A percentile compares a stretch with the other conserved stretches of the same genome.
These are phyloP conservation scores for Neurospora intermedia DNA, from an alignment of 495 filamentous ascomycete genomes.

Conservation along the genomic window DNA sequence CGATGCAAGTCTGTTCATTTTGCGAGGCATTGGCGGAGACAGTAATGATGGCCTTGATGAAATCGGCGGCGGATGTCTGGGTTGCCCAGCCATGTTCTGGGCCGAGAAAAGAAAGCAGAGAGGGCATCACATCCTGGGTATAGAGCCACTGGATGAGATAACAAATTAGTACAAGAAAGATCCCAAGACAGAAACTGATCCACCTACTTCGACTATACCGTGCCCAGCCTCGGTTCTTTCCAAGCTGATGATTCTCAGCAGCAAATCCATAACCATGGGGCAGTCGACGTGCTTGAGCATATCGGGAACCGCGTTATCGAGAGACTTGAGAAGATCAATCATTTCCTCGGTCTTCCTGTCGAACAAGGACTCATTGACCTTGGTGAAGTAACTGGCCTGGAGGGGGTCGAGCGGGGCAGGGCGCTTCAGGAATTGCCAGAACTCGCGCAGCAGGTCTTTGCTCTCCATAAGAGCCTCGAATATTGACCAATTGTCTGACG, in stretches of 20 bases:
- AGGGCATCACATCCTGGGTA: slow-evolving; percentile 79
- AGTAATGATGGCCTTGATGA: slow-evolving; percentile 97
- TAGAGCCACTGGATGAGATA: slow-evolving; percentile 67
- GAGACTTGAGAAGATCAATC: slow-evolving; percentile 73
- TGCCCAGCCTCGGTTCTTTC: slow-evolving; percentile 87
- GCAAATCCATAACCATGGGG: slow-evolving; percentile 96
- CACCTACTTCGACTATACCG: slow-evolving; percentile 83
- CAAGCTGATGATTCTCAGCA: slow-evolving; percentile 94
- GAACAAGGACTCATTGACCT: slow-evolving; percentile 91
- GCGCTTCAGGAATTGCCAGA: slow-evolving; percentile 83
- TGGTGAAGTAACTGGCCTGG: slow-evolving; percentile 96
- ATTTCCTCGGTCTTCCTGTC: slow-evolving; percentile 98
- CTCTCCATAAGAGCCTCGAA: slow-evolving; percentile 85
- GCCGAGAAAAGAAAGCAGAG: slow-evolving; percentile 75
- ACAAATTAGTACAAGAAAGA: slow-evolving; percentile 2
- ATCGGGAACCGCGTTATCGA: slow-evolving; percentile 69
- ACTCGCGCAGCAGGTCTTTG: slow-evolving; percentile 59
- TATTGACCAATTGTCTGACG: slow-evolving; percentile 94
- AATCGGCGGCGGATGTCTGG: slow-evolving; percentile 95
- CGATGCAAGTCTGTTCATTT: slow-evolving; percentile 95
- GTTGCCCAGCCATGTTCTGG: slow-evolving; percentile 73
- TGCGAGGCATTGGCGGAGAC: slow-evolving; percentile 97
- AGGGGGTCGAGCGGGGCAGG: slow-evolving; percentile 75
- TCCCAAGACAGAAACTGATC: neutral
- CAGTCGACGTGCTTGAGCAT: slow-evolving; percentile 94